Evolutionary conservation across 176 grass and related monocot genomes (phyloP).

Genomic region (Zoysia pacifica): DNA sequence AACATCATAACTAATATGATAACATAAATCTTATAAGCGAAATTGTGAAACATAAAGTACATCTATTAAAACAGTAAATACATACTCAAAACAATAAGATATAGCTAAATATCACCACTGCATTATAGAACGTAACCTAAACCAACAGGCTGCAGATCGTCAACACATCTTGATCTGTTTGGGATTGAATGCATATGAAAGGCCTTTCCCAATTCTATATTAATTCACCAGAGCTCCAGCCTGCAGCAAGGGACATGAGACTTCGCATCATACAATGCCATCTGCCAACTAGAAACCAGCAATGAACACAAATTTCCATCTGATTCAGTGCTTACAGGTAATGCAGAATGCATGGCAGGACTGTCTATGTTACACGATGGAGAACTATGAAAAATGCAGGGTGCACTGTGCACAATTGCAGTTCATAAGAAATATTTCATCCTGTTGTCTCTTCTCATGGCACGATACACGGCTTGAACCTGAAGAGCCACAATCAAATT

Average conservation of each 20-base stretch:
- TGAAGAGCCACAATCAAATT: slow-evolving; percentile 38
- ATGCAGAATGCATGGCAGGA: background rate
- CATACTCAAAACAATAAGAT: background rate
- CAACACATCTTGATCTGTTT: background rate
- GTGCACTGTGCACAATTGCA: background rate
- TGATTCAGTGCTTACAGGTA: slow-evolving; percentile 26
- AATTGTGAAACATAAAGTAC: background rate
- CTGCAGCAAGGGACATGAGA: background rate
- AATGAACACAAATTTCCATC: background rate
- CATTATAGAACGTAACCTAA: background rate
- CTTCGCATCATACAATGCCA: background rate
- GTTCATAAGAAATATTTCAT: slow-evolving; percentile 94
- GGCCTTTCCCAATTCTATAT: background rate
- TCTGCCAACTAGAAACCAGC: background rate
- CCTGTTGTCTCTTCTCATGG: slow-evolving; percentile 94
- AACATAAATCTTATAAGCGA: background rate
- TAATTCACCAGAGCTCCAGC: slow-evolving; percentile 2
- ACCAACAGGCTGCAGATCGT: background rate
- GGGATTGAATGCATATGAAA: background rate
- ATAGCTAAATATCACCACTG: background rate
- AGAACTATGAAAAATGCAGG: slow-evolving; percentile 21
- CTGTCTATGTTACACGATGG: slow-evolving; percentile 9
- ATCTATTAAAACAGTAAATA: background rate
- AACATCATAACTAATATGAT: background rate
- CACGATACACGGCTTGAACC: slow-evolving; percentile 93